Evolutionary conservation across 2,329 filamentous ascomycete species (phyloP), one percentile per base, ranked within the genome.

Genomic region (Trichoderma atrobrunneum): DNA sequence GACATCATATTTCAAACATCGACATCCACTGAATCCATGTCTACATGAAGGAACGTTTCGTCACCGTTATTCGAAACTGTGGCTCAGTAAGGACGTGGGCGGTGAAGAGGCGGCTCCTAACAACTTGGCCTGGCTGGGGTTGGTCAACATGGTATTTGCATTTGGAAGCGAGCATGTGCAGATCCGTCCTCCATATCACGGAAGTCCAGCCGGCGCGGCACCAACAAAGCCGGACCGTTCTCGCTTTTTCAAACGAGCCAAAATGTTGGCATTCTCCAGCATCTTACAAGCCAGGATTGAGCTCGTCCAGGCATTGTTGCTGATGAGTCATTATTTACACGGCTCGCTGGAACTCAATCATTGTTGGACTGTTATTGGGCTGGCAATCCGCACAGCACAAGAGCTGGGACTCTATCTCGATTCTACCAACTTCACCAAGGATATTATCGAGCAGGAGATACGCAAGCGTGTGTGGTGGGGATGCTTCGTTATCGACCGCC

Each of bases 381-480:
- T 69, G 21, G 66, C 66, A 18, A 69, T 69, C 8, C 66, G 66
- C 16, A 69, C 66, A 14, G 66, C 66, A 8, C 66, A 69, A 51
- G 66, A 69, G 28, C 56, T 69, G 5, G 66, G 66, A 14, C 66
- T 69, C 16, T 69, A 69, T 61, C 66, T 69, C 36, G 66, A 61
- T 28, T 36, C 66, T 14, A 36, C 66, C 18, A 59, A 69, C 8
- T 69, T 69, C 18, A 69, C 66, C 18, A 30, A 57, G 3, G 66
- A 69, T 10, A 61, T 61, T 24, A 28, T 69, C 11, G 66, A 69
- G 56, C 66, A 69, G 66, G 66, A 69, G 66, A 69, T 61, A 34
- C 66, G 66, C n/a, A 69, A 69, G 56, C 66, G 66, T 12, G 66
- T 69, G n/a, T 69, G 66, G 66, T 69, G 66, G 66, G 66, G 66